Conservation (phyloP, 164 flowering plant species). For the Vitis rotundifolia region DNA sequence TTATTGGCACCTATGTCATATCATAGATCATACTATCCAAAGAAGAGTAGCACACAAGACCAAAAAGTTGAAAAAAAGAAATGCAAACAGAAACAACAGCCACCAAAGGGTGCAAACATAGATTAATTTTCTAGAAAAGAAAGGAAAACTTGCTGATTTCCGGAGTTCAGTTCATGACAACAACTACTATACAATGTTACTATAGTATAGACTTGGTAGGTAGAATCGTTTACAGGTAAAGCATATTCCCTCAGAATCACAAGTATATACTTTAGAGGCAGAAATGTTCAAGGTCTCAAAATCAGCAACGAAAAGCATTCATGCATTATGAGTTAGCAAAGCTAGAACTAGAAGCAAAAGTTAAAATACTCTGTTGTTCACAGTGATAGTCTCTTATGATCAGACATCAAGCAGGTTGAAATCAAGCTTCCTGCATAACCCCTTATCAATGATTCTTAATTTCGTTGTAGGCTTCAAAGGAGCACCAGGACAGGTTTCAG, state of each 20-base stretch:
- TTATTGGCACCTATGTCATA: no score
- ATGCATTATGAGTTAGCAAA: slow-evolving; percentile 3
- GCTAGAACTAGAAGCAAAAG: background rate
- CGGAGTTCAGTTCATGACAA: background rate
- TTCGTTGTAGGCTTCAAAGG: slow-evolving; percentile 44
- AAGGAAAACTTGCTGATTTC: background rate
- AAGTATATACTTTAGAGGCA: background rate
- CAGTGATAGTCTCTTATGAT: background rate
- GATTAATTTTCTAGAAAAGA: background rate
- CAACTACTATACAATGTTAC: slow-evolving; percentile 14
- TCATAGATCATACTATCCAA: background rate
- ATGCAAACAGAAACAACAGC: no score
- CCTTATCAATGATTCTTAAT: slow-evolving; percentile 30
- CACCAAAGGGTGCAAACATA: background rate
- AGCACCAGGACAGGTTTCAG: slow-evolving; percentile 73
- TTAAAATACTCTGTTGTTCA: background rate
- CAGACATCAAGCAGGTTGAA: slow-evolving; percentile 27
- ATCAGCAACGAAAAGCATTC: slow-evolving; percentile 3
- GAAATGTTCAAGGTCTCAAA: background rate
- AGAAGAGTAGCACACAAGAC: background rate
- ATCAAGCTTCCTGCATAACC: slow-evolving; percentile 63
- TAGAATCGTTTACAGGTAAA: background rate
- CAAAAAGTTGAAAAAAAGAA: background rate
- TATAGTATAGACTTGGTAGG: slow-evolving; percentile 1
- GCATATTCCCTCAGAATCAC: background rate